Conservation (phyloP, 2,329 filamentous ascomycete species). For the Curvularia eragrostidis region DNA sequence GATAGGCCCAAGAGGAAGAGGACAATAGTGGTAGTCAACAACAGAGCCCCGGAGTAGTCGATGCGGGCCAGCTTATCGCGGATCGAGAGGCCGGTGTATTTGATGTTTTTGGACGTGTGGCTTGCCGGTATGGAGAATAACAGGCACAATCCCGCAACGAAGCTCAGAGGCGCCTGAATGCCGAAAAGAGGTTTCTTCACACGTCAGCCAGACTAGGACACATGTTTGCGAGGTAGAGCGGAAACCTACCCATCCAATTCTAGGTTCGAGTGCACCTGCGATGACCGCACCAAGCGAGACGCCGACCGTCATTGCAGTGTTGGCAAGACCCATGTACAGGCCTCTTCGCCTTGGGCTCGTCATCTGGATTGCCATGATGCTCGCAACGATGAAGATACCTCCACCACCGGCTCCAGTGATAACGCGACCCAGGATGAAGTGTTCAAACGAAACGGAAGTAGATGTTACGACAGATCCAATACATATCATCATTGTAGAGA, state of each 20-base stretch:
- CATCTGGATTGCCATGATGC: constrained; percentile 79
- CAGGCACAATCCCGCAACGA: constrained; percentile 67
- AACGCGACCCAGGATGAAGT: constrained; percentile 73
- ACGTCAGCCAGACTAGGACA: constrained; percentile 9
- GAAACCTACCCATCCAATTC: constrained; percentile 71
- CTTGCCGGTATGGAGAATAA: constrained; percentile 69
- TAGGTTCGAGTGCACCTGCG: constrained; percentile 68
- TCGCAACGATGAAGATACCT: constrained; percentile 73
- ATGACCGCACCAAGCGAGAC: constrained; percentile 74
- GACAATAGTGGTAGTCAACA: constrained; percentile 63
- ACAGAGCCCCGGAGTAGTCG: constrained; percentile 75
- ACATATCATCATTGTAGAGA: constrained; percentile 64
- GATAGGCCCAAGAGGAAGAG: constrained; percentile 75
- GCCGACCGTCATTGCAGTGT: constrained; percentile 74
- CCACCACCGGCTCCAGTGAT: constrained; percentile 73
- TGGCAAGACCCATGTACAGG: constrained; percentile 75
- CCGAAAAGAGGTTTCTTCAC: constrained; percentile 73
- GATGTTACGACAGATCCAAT: constrained; percentile 71
- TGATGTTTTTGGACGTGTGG: constrained; percentile 47
- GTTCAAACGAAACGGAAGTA: constrained; percentile 62
- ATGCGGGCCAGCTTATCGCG: constrained; percentile 67
- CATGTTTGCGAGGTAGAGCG: neutral
- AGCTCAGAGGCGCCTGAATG: constrained; percentile 69
- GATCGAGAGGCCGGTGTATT: constrained; percentile 48
- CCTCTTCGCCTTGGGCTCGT: constrained; percentile 71